Percentiles rank a stretch among this genome's conserved stretches.
Conservation (phyloP, 2,329 filamentous ascomycete genomes). For the Pseudogymnoascus verrucosus region DNA sequence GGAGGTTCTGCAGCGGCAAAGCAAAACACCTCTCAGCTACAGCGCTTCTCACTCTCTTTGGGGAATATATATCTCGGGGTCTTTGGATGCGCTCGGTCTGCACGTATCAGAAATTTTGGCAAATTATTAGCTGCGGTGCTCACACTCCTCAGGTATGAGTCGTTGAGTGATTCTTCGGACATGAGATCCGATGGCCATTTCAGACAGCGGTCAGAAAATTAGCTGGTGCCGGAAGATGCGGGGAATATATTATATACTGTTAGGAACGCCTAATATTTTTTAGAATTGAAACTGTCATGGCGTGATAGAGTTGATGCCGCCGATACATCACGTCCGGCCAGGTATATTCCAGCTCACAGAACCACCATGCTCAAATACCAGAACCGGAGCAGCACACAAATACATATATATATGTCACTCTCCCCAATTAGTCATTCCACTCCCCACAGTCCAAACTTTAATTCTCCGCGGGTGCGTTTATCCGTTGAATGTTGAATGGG, state of each 20-base stretch:
- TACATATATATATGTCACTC: neutral
- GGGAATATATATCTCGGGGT: no score
- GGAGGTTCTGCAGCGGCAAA: no score
- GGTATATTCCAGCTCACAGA: neutral
- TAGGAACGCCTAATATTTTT: neutral
- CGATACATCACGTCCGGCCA: neutral
- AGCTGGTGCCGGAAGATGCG: neutral
- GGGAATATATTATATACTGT: neutral
- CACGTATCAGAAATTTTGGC: neutral
- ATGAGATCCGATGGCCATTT: neutral
- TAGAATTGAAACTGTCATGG: neutral
- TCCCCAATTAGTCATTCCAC: neutral
- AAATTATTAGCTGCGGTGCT: neutral
- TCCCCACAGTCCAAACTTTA: neutral
- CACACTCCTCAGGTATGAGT: neutral
- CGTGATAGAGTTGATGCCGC: neutral
- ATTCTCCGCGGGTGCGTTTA: neutral
- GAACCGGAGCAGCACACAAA: neutral
- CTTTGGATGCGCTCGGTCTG: neutral
- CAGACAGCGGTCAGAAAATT: neutral
- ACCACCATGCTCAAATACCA: neutral
- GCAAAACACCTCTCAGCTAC: neutral
- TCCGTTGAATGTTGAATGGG: neutral
- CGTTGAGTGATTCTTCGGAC: neutral
- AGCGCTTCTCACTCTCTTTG: neutral